These are phyloP conservation scores for Elongisporangium undulatum DNA, from an alignment of 352 stramenopile species.

Conservation along the genomic window DNA sequence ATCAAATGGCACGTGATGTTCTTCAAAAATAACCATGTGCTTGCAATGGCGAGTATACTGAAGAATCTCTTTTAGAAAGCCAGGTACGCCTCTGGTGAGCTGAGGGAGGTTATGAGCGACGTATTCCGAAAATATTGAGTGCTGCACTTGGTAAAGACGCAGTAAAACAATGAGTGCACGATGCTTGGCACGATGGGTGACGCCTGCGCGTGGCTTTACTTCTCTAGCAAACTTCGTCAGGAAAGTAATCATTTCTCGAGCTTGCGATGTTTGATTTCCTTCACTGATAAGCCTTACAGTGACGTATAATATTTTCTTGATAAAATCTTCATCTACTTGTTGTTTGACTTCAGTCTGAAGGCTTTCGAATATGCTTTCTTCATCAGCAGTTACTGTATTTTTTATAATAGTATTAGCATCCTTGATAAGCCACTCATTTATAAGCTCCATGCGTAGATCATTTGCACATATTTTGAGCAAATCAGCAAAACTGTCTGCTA, in stretches of 20 bases:
- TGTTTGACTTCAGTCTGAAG: conserved; percentile 23
- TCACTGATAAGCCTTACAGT: conserved; percentile 12
- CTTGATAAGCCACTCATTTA: conserved; percentile 47
- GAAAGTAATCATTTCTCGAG: conserved; percentile 28
- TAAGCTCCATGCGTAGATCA: conserved; percentile 30
- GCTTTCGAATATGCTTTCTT: conserved; percentile 24
- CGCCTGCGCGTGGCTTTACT: conserved; percentile 26
- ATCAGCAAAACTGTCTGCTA: conserved; percentile 22
- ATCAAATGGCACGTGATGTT: conserved; percentile 45
- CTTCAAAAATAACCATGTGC: conserved; percentile 50
- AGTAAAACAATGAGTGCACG: conserved; percentile 36
- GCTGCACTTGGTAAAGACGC: conserved; percentile 19
- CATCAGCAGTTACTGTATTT: not conserved
- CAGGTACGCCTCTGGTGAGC: conserved; percentile 2
- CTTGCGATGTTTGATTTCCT: conserved; percentile 3
- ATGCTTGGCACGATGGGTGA: conserved; percentile 56
- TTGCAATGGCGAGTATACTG: conserved; percentile 24
- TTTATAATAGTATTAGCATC: conserved; percentile 21
- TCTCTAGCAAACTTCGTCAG: conserved; percentile 42
- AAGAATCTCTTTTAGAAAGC: conserved; percentile 31
- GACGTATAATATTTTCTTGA: conserved; percentile 29
- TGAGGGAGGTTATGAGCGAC: conserved; percentile 15
- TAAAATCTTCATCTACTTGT: conserved; percentile 25
- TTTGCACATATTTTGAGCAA: conserved; percentile 20
- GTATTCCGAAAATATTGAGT: conserved; percentile 13